These are phyloP conservation scores for Babesia divergens DNA, from an alignment of 169 alveolate species.

Conservation along the genomic window DNA sequence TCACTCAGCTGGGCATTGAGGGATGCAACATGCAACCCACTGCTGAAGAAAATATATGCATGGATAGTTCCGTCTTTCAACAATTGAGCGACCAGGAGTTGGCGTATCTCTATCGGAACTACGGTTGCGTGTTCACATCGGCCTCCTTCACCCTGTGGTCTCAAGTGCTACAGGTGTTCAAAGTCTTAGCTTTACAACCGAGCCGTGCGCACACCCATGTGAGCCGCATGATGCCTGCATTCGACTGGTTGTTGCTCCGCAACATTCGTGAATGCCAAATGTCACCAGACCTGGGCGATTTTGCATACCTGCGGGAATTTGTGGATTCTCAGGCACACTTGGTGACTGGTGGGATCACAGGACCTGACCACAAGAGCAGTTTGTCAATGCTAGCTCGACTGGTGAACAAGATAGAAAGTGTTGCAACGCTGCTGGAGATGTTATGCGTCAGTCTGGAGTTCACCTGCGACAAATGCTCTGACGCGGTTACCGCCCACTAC, in stretches of 20 bases:
- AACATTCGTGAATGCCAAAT: constrained; percentile 8
- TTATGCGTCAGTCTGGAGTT: not conserved
- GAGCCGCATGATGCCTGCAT: not conserved
- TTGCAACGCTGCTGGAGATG: constrained; percentile 32
- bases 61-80: no score
- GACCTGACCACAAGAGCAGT: not conserved
- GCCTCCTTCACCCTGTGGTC: constrained; percentile 20
- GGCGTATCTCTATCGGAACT: not conserved
- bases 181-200: constrained; percentile 8
- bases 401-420: constrained; percentile 47
- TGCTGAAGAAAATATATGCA: no score
- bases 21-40: no score
- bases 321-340: not conserved
- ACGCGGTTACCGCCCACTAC: constrained; percentile 9
- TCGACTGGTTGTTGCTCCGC: constrained; percentile 12
- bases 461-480: not conserved
- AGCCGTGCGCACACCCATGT: not conserved
- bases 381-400: not conserved
- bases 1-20: no score
- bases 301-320: not conserved
- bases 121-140: constrained; percentile 13
- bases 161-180: not conserved
- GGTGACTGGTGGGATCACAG: not conserved
- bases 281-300: not conserved
- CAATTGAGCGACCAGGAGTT: no score